Conservation (phyloP, 768 basidiomycete genomes). For the Lactifluus subvellereus region DNA sequence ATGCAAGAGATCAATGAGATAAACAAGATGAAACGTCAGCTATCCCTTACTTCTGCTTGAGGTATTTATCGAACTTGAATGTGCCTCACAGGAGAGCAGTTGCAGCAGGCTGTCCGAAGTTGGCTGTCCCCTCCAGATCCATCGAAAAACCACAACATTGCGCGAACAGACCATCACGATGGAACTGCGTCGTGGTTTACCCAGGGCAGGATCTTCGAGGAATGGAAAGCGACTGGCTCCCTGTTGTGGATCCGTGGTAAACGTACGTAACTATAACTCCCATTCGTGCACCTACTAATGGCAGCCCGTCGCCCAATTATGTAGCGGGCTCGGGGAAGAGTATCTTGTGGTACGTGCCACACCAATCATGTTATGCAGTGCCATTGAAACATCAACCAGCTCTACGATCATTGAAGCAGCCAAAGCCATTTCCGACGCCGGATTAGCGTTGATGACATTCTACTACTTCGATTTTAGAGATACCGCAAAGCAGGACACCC, state of each 20-base stretch:
- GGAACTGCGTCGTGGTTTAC: neutral
- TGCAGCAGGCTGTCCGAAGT: neutral
- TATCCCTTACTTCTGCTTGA: too few species aligned
- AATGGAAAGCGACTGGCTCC: neutral
- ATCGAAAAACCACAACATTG: neutral
- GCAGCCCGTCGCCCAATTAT: neutral
- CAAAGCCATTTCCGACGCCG: neutral
- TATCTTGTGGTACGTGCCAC: neutral
- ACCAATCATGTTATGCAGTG: neutral
- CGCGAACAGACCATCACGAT: neutral
- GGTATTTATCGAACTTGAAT: too few species aligned
- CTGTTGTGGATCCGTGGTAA: neutral
- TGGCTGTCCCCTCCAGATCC: neutral
- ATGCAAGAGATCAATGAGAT: too few species aligned
- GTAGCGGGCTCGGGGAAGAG: neutral
- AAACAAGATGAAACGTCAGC: too few species aligned
- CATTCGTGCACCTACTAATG: neutral
- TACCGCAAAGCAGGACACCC: neutral
- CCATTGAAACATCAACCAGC: neutral
- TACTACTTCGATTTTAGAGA: neutral
- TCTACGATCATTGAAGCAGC: neutral
- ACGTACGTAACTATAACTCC: neutral
- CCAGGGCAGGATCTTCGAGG: neutral
- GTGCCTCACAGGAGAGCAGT: neutral
- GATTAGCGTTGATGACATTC: neutral